Conservation (phyloP, 495 filamentous ascomycete genomes). For the Darksidea phi region DNA sequence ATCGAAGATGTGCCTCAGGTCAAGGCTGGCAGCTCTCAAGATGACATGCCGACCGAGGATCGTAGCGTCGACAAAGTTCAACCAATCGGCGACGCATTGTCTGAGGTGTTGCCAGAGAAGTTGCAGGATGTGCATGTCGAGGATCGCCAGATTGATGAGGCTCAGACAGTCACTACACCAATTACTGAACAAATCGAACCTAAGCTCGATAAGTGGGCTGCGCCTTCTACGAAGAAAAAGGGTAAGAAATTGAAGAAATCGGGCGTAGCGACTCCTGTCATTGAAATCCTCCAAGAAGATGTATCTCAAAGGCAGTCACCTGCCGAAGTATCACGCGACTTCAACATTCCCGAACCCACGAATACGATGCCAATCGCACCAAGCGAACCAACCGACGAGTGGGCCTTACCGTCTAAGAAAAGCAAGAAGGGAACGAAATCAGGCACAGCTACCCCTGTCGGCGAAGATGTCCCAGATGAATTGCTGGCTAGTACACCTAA, state of each 20-base stretch:
- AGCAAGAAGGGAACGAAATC: conserved; percentile 26
- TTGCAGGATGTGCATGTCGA: too few relatives aligned
- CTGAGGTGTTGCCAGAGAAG: too few relatives aligned
- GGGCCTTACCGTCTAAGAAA: conserved; percentile 12
- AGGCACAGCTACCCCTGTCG: conserved; percentile 4
- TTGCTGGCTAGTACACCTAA: background rate
- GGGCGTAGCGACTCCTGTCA: too few relatives aligned
- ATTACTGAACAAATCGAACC: background rate
- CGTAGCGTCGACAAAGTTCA: background rate
- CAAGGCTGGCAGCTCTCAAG: background rate
- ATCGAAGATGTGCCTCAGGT: conserved; percentile 5
- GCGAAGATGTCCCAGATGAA: conserved; percentile 3
- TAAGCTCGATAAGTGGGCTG: conserved; percentile 3
- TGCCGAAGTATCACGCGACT: too few relatives aligned
- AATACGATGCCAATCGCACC: background rate
- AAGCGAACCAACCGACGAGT: conserved; percentile 14
- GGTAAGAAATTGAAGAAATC: conserved; percentile 39
- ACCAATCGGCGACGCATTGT: too few relatives aligned
- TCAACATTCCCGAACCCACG: background rate
- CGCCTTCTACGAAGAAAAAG: conserved; percentile 40
- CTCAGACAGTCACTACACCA: background rate
- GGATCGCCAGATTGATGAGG: background rate
- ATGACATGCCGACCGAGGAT: background rate
- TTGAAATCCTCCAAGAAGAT: too few relatives aligned
- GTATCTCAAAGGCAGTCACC: too few relatives aligned